Conservation (phyloP, 2,329 filamentous ascomycete genomes). For the Ascochyta clinopodiicola region DNA sequence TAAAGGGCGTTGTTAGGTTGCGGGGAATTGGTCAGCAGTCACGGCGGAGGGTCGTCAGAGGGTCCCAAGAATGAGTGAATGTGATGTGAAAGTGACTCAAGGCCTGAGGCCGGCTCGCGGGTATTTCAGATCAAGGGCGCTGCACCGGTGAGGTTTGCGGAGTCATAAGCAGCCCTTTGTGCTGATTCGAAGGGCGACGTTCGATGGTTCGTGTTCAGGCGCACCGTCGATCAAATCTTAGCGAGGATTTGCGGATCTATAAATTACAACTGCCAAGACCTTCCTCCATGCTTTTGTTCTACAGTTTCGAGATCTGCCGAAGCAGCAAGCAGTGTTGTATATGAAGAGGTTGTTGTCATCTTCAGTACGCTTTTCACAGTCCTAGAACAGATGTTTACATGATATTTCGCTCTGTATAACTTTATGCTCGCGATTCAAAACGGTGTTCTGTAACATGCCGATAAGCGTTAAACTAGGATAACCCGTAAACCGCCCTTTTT, state of each 20-base stretch:
- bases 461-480: too few relatives aligned
- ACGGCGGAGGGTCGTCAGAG: conserved; percentile 24
- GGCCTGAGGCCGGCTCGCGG: conserved; percentile 37
- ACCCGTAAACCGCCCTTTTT: too few relatives aligned
- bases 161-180: conserved; percentile 18
- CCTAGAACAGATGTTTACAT: too few relatives aligned
- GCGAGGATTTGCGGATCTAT: neutral
- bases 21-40: conserved; percentile 25
- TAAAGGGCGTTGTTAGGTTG: conserved; percentile 27
- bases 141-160: conserved; percentile 10
- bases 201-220: conserved; percentile 12
- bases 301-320: too few relatives aligned
- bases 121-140: conserved; percentile 32
- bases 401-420: too few relatives aligned
- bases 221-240: neutral
- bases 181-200: conserved; percentile 13
- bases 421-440: too few relatives aligned
- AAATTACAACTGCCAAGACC: neutral
- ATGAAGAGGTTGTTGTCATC: too few relatives aligned
- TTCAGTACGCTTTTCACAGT: too few relatives aligned
- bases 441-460: too few relatives aligned
- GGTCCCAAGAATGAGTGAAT: conserved; percentile 32
- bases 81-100: conserved; percentile 39
- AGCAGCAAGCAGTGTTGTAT: too few relatives aligned
- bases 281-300: neutral